Conservation (phyloP, 768 basidiomycete genomes). For the Leccinum aurantiacum region DNA sequence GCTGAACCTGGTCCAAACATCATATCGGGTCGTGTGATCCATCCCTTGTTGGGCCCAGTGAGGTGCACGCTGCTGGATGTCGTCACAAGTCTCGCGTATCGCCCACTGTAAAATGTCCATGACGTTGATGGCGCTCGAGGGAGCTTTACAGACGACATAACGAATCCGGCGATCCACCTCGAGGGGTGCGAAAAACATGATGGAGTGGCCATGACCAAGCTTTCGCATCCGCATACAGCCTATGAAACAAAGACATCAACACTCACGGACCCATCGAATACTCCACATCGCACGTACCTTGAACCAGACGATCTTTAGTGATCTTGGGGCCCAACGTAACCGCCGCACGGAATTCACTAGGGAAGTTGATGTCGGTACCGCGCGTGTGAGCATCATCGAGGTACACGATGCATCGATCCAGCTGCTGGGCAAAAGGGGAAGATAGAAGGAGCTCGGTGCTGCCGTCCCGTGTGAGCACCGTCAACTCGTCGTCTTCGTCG, state of each 20-base stretch:
- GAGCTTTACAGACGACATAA: background rate
- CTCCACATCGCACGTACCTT: conserved; percentile 26
- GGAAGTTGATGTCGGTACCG: conserved; percentile 40
- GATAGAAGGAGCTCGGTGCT: conserved; percentile 27
- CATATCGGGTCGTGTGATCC: background rate
- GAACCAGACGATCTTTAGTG: conserved; percentile 37
- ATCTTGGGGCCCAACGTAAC: conserved; percentile 40
- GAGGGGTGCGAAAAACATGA: background rate
- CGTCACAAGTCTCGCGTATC: background rate
- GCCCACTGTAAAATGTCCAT: background rate
- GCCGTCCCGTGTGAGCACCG: conserved; percentile 34
- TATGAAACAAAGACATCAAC: background rate
- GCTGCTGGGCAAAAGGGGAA: conserved; percentile 34
- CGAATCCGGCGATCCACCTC: background rate
- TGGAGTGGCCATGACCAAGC: background rate
- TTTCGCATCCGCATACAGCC: background rate
- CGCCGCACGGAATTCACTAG: conserved; percentile 33
- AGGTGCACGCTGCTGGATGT: background rate
- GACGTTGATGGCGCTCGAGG: background rate
- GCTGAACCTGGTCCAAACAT: background rate
- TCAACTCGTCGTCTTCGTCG: conserved; percentile 35
- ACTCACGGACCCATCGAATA: background rate
- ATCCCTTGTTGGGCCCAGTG: background rate
- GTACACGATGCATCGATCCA: conserved; percentile 38
- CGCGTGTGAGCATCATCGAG: conserved; percentile 42